Percentiles rank a stretch among this genome's conserved stretches.
Evolutionary conservation across 1,139 yeast genomes (phyloP).

Genomic region (Saccharomyces hybrid): DNA sequence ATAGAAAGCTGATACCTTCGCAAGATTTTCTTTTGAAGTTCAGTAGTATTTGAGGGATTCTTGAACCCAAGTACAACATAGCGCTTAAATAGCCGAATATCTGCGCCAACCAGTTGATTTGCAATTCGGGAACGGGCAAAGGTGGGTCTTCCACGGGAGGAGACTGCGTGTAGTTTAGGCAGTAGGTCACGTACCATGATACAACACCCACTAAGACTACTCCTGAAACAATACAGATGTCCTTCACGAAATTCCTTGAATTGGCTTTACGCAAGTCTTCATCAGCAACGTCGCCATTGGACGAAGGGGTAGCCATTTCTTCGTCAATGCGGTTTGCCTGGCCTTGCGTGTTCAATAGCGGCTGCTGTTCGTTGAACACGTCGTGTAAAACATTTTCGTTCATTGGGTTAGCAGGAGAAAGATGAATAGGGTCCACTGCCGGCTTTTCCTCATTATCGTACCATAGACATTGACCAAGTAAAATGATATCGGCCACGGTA

Average conservation of each 20-base stretch:
- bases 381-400: constrained; percentile 59
- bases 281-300: constrained; percentile 4
- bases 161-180: constrained; percentile 30
- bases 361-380: constrained; percentile 36
- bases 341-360: constrained; percentile 25
- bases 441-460: constrained; percentile 47
- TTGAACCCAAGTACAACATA: constrained; percentile 70
- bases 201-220: constrained; percentile 71
- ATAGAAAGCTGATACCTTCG: constrained; percentile 87
- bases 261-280: constrained; percentile 5
- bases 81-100: constrained; percentile 92
- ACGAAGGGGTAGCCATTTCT: constrained; percentile 14
- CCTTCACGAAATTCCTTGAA: constrained; percentile 31
- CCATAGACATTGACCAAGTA: constrained; percentile 70
- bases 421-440: constrained; percentile 62
- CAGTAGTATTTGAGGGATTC: constrained; percentile 81
- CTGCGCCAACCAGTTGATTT: constrained; percentile 74
- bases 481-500: constrained; percentile 79
- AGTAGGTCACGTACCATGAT: constrained; percentile 76
- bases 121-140: constrained; percentile 33
- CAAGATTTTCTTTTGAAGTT: constrained; percentile 81
- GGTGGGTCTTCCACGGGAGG: constrained; percentile 12
- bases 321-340: constrained; percentile 9
- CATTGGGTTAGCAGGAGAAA: constrained; percentile 86
- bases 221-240: constrained; percentile 55